Evolutionary conservation across 306 rosid species (phyloP).

Genomic region (Luffa aegyptiaca): DNA sequence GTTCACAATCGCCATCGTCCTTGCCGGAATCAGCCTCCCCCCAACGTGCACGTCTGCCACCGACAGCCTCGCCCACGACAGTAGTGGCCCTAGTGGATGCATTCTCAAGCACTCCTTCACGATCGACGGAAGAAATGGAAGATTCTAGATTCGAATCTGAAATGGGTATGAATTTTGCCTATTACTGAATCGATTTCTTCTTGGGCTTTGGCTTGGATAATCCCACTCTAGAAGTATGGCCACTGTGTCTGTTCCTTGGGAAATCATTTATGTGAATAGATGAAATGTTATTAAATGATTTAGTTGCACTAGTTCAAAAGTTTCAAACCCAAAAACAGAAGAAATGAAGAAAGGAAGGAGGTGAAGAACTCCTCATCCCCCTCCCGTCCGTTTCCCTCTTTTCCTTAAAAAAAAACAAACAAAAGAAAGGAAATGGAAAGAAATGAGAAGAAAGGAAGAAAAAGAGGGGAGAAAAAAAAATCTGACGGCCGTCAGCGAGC

Average conservation of each 20-base stretch:
- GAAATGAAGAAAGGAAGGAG: too few relatives aligned
- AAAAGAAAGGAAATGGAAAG: too few relatives aligned
- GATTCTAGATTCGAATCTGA: conserved; percentile 23
- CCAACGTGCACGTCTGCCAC: conserved; percentile 22
- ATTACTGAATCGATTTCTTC: conserved; percentile 20
- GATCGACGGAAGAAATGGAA: conserved; percentile 28
- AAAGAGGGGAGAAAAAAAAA: too few relatives aligned
- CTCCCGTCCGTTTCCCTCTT: too few relatives aligned
- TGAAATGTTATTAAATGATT: background rate
- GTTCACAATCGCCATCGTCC: conserved; percentile 40
- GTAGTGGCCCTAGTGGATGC: conserved; percentile 41
- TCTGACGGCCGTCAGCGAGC: too few relatives aligned
- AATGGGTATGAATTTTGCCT: background rate
- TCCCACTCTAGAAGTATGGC: conserved; percentile 35
- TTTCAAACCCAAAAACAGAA: background rate
- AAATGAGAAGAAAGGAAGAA: too few relatives aligned
- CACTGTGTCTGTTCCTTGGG: conserved; percentile 36
- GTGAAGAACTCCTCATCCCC: too few relatives aligned
- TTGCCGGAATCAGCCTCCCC: conserved; percentile 18
- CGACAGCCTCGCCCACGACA: conserved; percentile 40
- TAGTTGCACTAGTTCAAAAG: background rate
- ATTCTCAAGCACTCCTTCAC: conserved; percentile 34
- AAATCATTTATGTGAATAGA: conserved; percentile 27
- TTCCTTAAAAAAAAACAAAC: too few relatives aligned
- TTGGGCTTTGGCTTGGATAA: conserved; percentile 23